These are phyloP conservation scores for Rusavskia elegans DNA, from an alignment of 495 filamentous ascomycete genomes.

Conservation along the genomic window DNA sequence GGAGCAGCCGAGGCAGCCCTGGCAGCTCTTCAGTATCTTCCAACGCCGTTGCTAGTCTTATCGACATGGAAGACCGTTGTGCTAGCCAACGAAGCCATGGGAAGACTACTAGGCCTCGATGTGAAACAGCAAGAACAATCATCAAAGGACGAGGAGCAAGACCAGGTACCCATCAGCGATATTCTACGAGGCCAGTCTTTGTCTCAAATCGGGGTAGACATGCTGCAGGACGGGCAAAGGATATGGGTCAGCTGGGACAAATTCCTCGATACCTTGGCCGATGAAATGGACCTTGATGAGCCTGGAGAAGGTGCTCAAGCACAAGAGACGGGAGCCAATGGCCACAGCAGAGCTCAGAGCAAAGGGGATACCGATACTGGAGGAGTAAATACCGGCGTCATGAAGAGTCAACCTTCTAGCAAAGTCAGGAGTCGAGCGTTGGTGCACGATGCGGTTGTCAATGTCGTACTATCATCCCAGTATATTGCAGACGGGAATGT, in stretches of 20 bases:
- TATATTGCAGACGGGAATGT: conserved; percentile 15
- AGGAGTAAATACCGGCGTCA: background rate
- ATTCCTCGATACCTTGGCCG: conserved; percentile 33
- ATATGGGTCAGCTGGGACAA: conserved; percentile 26
- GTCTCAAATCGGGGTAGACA: conserved; percentile 43
- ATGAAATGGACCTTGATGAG: conserved; percentile 25
- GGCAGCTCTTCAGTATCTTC: conserved; percentile 50
- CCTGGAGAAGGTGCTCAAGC: background rate
- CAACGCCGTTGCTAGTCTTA: conserved; percentile 48
- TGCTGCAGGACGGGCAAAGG: conserved; percentile 36
- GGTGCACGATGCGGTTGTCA: conserved; percentile 34
- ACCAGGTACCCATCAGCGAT: conserved; percentile 19
- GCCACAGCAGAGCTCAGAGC: background rate
- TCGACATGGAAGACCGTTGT: conserved; percentile 46
- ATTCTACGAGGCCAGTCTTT: conserved; percentile 38
- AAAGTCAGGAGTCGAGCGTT: conserved; percentile 7
- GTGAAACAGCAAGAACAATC: conserved; percentile 14
- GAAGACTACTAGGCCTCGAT: conserved; percentile 38
- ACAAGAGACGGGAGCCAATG: background rate
- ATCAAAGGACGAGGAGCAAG: conserved; percentile 7
- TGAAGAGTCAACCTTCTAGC: background rate
- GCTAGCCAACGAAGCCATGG: conserved; percentile 58
- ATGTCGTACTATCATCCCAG: conserved; percentile 35
- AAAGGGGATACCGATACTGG: background rate
- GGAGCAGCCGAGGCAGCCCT: conserved; percentile 29